phyloP scores from a whole-genome alignment of 306 rosid genomes.

The Echinosophora koreensis region DNA sequence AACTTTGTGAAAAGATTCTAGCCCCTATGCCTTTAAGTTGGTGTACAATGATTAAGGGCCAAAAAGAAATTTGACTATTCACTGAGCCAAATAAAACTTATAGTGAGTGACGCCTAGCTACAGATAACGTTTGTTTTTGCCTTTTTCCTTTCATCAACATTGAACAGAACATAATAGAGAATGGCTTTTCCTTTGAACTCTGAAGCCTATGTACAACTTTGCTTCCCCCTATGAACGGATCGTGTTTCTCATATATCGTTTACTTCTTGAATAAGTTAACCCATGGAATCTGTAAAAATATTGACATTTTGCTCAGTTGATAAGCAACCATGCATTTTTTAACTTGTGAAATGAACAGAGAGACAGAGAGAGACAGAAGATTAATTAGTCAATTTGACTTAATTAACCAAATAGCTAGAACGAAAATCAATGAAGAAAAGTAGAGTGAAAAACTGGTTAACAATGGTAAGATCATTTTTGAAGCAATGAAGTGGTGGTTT shows the following conservation, averaged over 20 bases:
- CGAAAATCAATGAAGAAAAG: slow-evolving; percentile 47
- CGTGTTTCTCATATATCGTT: slow-evolving; percentile 50
- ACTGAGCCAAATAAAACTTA: slow-evolving; percentile 38
- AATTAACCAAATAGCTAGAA: slow-evolving; percentile 10
- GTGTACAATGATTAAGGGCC: slow-evolving; percentile 57
- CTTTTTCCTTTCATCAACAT: slow-evolving; percentile 38
- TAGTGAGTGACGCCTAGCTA: slow-evolving; percentile 45
- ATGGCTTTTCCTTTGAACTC: slow-evolving; percentile 37
- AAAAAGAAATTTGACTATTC: slow-evolving; percentile 53
- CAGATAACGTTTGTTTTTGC: slow-evolving; percentile 44
- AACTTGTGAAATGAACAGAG: background rate
- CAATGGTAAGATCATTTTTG: slow-evolving; percentile 16
- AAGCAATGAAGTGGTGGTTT: slow-evolving; percentile 30
- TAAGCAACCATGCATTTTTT: slow-evolving; percentile 48
- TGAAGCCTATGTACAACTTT: slow-evolving; percentile 27
- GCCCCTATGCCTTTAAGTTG: slow-evolving; percentile 52
- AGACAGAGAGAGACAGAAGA: background rate
- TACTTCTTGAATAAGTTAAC: slow-evolving; percentile 46
- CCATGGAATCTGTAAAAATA: slow-evolving; percentile 17
- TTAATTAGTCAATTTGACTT: slow-evolving; percentile 29
- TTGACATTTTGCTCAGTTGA: slow-evolving; percentile 47
- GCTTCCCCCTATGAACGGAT: slow-evolving; percentile 62
- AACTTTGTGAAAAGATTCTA: slow-evolving; percentile 51
- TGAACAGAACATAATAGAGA: slow-evolving; percentile 31
- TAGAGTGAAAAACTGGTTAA: slow-evolving; percentile 35